These are phyloP conservation scores for Yamadazyma olivae DNA, from an alignment of 805 yeast species.

Conservation along the genomic window DNA sequence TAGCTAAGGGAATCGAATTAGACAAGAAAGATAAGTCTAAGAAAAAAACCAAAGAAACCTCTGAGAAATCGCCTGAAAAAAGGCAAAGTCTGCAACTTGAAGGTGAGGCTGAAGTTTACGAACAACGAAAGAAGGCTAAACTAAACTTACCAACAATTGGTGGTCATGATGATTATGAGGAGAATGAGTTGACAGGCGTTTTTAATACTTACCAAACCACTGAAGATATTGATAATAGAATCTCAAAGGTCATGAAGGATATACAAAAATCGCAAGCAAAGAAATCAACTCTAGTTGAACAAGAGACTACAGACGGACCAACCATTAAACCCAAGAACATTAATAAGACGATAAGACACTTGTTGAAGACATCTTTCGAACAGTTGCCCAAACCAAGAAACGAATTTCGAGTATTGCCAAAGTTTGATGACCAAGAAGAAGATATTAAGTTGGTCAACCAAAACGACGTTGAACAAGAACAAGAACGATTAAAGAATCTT, in stretches of 20 bases:
- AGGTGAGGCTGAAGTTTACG: slow-evolving; percentile 14
- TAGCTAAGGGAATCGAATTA: slow-evolving; percentile 42
- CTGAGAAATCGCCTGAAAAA: slow-evolving; percentile 6
- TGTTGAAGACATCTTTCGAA: slow-evolving; percentile 14
- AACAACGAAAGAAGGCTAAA: slow-evolving; percentile 7
- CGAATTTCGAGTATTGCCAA: slow-evolving; percentile 34
- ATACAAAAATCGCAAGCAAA: slow-evolving; percentile 25
- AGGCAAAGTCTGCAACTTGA: slow-evolving; percentile 18
- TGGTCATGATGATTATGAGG: slow-evolving; percentile 1
- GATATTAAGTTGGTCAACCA: slow-evolving; percentile 15
- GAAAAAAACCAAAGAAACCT: background rate
- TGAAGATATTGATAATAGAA: slow-evolving; percentile 29
- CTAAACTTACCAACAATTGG: slow-evolving; percentile 12
- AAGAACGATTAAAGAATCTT: slow-evolving; percentile 20
- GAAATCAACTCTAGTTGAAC: slow-evolving; percentile 23
- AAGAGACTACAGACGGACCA: background rate
- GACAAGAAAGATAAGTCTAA: slow-evolving; percentile 25
- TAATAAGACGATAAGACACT: slow-evolving; percentile 9
- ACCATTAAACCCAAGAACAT: slow-evolving; percentile 3
- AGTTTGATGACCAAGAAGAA: slow-evolving; percentile 20
- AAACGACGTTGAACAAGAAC: slow-evolving; percentile 8
- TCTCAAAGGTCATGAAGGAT: slow-evolving; percentile 30
- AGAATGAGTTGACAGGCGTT: slow-evolving; percentile 11
- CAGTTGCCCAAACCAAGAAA: slow-evolving; percentile 39
- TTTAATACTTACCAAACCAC: slow-evolving; percentile 8